Evolutionary conservation across 495 filamentous ascomycete species (phyloP), one percentile per base, ranked within the genome.

Genomic region (Xylaria castorea): DNA sequence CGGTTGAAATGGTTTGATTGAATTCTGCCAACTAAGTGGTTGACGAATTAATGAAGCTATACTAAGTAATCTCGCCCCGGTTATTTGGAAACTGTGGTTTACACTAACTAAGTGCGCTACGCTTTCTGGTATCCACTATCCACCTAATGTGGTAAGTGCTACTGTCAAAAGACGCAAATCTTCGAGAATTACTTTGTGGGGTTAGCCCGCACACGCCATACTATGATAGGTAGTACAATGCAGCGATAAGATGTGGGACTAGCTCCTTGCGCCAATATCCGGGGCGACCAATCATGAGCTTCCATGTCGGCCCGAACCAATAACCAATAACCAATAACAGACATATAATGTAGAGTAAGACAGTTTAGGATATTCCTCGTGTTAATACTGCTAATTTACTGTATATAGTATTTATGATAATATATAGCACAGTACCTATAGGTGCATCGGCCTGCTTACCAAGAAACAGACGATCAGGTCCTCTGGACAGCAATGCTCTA

Each of bases 261-360:
- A 65, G 36, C 42, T 9, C 4, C 12, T 65, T 27, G 3, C 42
- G 63, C 32, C 42, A 48, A 50, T 66, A 50, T 50, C 61, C 61
- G 61, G 61, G 61, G 61, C 38, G 30, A 50, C 63, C 44, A 67
- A 67, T 46, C 64, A 51, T n/a, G 27, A 46, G 46, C 46, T 50
- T 32, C 20, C 38, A 27, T 67, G 44, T 53, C 64, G 44, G 64
- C 0, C 64, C 64, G 64, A 53, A 53, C 44, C 27, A 67, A 40
- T 53, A 14, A 53, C 44, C 27, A 67, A 40, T 53, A 14, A 11
- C 14, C 57, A n/a, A 20, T 27, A 58, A 32, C 55, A 11, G 20
- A 20, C 18, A 11, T 61, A 20, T 25, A 12, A 22, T 8, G 40
- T 18, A 48, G 38, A 66, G 60, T n/a, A 63, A n/a, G 61, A 25